Conservation (phyloP, 805 yeast species). For the Saturnispora quitensis region DNA sequence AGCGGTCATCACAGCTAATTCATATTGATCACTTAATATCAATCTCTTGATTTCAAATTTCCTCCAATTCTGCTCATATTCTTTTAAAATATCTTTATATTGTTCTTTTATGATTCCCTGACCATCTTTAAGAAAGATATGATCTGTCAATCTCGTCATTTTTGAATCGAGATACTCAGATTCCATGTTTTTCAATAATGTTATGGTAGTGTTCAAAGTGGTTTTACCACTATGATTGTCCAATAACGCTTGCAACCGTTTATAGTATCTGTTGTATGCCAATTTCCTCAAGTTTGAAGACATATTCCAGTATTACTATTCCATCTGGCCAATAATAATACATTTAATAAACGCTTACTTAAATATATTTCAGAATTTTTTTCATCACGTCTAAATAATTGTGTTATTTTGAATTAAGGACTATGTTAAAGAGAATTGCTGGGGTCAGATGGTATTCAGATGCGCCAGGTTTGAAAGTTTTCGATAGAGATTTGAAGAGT, state of each 20-base stretch:
- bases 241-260: background rate
- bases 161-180: background rate
- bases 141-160: constrained; percentile 10
- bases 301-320: background rate
- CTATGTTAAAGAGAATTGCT: background rate
- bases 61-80: constrained; percentile 5
- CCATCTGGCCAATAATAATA: background rate
- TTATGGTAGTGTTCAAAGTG: background rate
- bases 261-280: background rate
- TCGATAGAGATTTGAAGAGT: constrained; percentile 53
- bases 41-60: constrained; percentile 16
- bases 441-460: constrained; percentile 7
- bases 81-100: constrained; percentile 10
- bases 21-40: constrained; percentile 16
- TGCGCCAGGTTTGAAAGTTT: constrained; percentile 30
- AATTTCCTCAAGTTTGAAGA: background rate
- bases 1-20: constrained; percentile 15
- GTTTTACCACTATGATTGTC: background rate
- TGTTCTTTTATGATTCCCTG: constrained; percentile 8
- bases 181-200: constrained; percentile 1
- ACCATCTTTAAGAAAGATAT: constrained; percentile 12
- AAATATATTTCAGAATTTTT: background rate
- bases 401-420: background rate
- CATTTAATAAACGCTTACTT: background rate
- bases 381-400: background rate